Evolutionary conservation across 2,329 filamentous ascomycete genomes (phyloP), one percentile per base, ranked within the genome.

Genomic region (Pseudocercospora eumusae): DNA sequence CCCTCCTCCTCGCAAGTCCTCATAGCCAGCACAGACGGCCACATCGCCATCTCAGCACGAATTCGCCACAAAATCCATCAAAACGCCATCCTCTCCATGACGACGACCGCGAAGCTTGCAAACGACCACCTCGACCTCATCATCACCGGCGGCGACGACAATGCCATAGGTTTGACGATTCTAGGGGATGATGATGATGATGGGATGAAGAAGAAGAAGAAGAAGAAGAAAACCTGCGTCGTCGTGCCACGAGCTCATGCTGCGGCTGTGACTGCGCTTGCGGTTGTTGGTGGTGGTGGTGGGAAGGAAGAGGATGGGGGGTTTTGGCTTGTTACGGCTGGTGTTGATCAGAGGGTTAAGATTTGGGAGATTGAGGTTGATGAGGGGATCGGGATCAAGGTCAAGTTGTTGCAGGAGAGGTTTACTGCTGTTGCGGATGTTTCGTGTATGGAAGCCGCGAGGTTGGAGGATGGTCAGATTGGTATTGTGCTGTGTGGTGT

Each of bases 111-210:
- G 18, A n/a, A 18, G 0, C 23, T 54, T 13, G 65, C 72, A 28
- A 69, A 68, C n/a, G n/a, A n/a, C n/a, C n/a, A n/a, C n/a, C 66
- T 76, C 56, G 68, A 78, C 67, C 67, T 90, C 0, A 72, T 96
- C 18, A 75, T 91, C 4, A 92, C 91, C 0, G 92, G 91, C 25
- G 92, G 95, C 21, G 95, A 99, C 70, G 95, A 98, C 75, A 95
- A 95, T 64, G 88, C 89, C 3, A 75, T 98, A 0, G 88, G 84
- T 0, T 70, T 91, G 10, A 84, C 83, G 0, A 72, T 82, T 21
- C n/a, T 61, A 3, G 8, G n/a, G n/a, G n/a, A n/a, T n/a, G n/a
- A n/a, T n/a, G n/a, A n/a, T n/a, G n/a, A n/a, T n/a, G n/a, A n/a
- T n/a, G n/a, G n/a, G n/a, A n/a, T n/a, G n/a, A n/a, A n/a, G n/a